phyloP scores from a whole-genome alignment of 495 filamentous ascomycete genomes.

The Podospora pseudopauciseta region DNA sequence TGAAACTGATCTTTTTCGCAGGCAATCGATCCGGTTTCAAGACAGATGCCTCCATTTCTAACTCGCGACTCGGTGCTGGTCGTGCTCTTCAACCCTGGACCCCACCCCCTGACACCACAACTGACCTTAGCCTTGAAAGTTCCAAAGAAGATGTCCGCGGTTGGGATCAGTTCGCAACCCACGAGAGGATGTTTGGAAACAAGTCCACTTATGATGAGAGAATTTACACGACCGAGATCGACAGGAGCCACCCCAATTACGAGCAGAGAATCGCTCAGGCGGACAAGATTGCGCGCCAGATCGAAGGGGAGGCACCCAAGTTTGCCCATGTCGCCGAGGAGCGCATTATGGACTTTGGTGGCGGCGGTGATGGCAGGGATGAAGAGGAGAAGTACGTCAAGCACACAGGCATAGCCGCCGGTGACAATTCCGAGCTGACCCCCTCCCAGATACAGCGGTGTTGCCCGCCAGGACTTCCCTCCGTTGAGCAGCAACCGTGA shows the following conservation, averaged over 20 bases:
- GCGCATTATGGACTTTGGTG: constrained; percentile 61
- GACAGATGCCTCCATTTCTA: constrained; percentile 87
- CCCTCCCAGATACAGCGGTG: constrained; percentile 75
- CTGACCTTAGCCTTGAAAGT: constrained; percentile 68
- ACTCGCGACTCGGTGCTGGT: constrained; percentile 62
- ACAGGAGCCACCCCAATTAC: constrained; percentile 77
- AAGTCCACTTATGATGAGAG: constrained; percentile 88
- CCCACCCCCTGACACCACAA: constrained; percentile 56
- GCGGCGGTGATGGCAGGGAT: constrained; percentile 56
- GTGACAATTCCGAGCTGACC: constrained; percentile 23
- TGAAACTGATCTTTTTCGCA: constrained; percentile 12
- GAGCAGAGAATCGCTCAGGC: constrained; percentile 71
- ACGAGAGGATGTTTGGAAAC: constrained; percentile 81
- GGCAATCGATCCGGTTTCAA: constrained; percentile 60
- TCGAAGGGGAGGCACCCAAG: constrained; percentile 63
- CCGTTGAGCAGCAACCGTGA: constrained; percentile 52
- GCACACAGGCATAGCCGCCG: not conserved
- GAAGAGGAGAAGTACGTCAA: constrained; percentile 82
- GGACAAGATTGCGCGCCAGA: constrained; percentile 82
- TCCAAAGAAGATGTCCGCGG: constrained; percentile 36
- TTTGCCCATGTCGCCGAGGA: constrained; percentile 88
- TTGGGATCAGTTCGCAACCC: constrained; percentile 95
- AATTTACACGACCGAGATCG: constrained; percentile 87
- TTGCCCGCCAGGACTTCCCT: constrained; percentile 72
- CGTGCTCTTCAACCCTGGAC: constrained; percentile 83